These are phyloP conservation scores for Didymella arachidicola DNA, from an alignment of 2,329 filamentous ascomycete genomes.

Conservation along the genomic window DNA sequence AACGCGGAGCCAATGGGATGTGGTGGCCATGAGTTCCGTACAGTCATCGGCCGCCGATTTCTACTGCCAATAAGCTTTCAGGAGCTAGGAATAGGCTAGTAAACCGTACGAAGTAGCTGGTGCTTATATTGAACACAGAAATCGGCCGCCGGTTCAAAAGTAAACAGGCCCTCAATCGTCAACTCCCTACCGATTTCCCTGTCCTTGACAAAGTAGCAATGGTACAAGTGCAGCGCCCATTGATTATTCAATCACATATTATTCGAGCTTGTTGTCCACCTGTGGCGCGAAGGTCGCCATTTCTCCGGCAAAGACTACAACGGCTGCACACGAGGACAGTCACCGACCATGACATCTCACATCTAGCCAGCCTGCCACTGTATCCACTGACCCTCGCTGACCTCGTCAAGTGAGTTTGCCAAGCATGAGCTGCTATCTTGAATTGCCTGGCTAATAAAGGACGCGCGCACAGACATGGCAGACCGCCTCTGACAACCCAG, in stretches of 20 bases:
- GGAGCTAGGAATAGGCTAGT: too few species aligned
- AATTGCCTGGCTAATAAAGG: constrained; percentile 17
- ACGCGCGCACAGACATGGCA: constrained; percentile 66
- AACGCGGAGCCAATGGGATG: too few species aligned
- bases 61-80: too few species aligned
- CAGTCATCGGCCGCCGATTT: too few species aligned
- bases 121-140: too few species aligned
- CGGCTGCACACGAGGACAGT: constrained; percentile 54
- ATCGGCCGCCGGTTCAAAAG: too few species aligned
- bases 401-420: constrained; percentile 74
- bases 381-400: constrained; percentile 86
- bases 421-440: neutral
- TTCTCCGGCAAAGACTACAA: constrained; percentile 27
- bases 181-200: neutral
- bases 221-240: constrained; percentile 45
- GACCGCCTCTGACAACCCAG: constrained; percentile 80
- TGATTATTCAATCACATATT: constrained; percentile 49
- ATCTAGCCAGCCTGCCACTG: constrained; percentile 77
- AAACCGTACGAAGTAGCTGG: too few species aligned
- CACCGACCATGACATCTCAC: constrained; percentile 77
- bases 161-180: neutral
- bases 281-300: constrained; percentile 27
- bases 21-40: too few species aligned
- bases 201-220: constrained; percentile 22
- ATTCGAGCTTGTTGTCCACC: constrained; percentile 46